phyloP scores from a whole-genome alignment of 305 asterid species.

The Striga hermonthica region DNA sequence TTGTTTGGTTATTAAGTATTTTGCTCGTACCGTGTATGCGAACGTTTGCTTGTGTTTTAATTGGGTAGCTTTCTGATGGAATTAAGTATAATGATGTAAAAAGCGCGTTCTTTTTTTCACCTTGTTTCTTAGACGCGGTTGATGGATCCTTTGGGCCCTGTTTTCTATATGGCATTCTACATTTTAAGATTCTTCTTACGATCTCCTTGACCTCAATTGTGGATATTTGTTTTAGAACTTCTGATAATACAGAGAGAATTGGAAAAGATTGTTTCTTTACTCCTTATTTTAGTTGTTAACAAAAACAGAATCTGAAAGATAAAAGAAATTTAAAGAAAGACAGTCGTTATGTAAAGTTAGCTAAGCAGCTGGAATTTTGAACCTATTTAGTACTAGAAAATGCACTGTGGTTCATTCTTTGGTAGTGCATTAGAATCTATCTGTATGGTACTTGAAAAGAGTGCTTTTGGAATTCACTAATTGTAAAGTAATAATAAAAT shows the following conservation, averaged over 20 bases:
- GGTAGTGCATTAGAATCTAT: not conserved
- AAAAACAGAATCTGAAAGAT: slow-evolving; percentile 23
- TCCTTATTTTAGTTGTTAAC: slow-evolving; percentile 13
- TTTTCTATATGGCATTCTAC: slow-evolving; percentile 20
- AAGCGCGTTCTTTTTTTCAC: not conserved
- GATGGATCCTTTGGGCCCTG: slow-evolving; percentile 4
- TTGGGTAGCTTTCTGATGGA: slow-evolving; percentile 6
- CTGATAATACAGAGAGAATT: not conserved
- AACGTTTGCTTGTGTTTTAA: not conserved
- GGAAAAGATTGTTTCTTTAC: not conserved
- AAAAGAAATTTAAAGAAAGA: not conserved
- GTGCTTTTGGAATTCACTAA: slow-evolving; percentile 9
- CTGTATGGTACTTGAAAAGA: slow-evolving; percentile 17
- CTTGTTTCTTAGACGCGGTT: not conserved
- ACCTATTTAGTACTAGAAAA: slow-evolving; percentile 21
- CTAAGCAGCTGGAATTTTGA: slow-evolving; percentile 22
- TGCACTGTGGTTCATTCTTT: not conserved
- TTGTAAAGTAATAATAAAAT: slow-evolving; percentile 3
- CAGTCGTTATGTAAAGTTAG: slow-evolving; percentile 7
- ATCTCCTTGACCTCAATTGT: not conserved
- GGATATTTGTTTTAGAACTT: slow-evolving; percentile 2
- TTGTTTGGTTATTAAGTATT: slow-evolving; percentile 10
- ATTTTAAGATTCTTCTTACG: slow-evolving; percentile 7
- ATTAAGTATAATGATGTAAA: not conserved
- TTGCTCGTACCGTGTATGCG: slow-evolving; percentile 14